phyloP scores from a whole-genome alignment of 192 early-diverging fungal species.

The Mortierella alpina region DNA sequence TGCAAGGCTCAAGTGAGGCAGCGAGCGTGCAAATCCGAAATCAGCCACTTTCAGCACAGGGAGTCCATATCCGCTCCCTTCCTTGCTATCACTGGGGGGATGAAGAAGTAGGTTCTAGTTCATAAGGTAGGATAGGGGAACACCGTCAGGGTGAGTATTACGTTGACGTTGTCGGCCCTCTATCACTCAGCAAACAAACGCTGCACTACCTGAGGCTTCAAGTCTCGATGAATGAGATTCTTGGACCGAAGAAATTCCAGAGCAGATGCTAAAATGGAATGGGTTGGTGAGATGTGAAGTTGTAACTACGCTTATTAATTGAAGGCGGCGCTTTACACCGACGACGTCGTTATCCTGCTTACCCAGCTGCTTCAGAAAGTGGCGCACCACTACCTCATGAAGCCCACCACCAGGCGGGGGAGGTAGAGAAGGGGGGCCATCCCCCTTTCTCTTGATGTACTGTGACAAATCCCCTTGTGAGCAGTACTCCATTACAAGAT shows the following conservation, averaged over 20 bases:
- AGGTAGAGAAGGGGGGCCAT: conserved; percentile 57
- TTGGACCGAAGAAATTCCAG: conserved; percentile 88
- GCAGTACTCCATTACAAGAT: conserved; percentile 98
- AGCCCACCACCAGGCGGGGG: conserved; percentile 82
- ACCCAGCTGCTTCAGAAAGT: conserved; percentile 90
- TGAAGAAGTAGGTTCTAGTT: conserved; percentile 83
- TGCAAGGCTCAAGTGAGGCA: conserved; percentile 86
- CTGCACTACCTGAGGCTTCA: conserved; percentile 89
- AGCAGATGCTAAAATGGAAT: conserved; percentile 70
- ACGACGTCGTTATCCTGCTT: conserved; percentile 11
- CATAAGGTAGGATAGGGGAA: background rate
- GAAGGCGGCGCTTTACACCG: background rate
- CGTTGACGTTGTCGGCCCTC: background rate
- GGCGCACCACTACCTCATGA: conserved; percentile 79
- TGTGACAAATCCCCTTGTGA: conserved; percentile 92
- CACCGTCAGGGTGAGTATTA: background rate
- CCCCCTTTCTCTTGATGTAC: conserved; percentile 82
- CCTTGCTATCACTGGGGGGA: conserved; percentile 62
- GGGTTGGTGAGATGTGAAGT: background rate
- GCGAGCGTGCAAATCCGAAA: conserved; percentile 96
- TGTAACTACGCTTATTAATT: background rate
- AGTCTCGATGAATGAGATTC: conserved; percentile 94
- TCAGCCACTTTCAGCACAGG: conserved; percentile 95
- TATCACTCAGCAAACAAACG: background rate
- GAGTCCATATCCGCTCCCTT: conserved; percentile 62